Percentiles rank a stretch among this genome's conserved stretches.
Conservation (phyloP, 2,329 filamentous ascomycete genomes). For the Colletotrichum sp. region DNA sequence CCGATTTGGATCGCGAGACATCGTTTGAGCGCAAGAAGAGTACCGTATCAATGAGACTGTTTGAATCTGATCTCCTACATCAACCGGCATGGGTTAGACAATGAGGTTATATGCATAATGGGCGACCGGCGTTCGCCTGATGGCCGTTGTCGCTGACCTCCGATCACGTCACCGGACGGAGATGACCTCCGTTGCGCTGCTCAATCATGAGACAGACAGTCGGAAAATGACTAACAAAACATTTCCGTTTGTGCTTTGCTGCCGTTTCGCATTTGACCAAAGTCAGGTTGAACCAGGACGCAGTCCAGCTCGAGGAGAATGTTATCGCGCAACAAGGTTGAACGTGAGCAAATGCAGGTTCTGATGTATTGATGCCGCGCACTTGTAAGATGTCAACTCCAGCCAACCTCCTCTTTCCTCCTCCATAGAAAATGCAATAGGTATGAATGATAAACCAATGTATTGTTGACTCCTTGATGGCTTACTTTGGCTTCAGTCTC, state of each 20-base stretch:
- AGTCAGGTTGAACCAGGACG: background rate
- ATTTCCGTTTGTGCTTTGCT: background rate
- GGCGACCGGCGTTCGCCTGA: background rate
- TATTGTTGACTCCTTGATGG: background rate
- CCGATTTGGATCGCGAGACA: conserved; percentile 25
- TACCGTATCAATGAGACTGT: background rate
- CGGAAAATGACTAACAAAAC: background rate
- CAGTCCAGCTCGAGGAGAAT: background rate
- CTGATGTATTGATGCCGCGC: accelerated
- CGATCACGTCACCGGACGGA: background rate
- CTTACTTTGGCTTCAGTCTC: background rate
- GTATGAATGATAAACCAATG: background rate
- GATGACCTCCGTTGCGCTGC: background rate
- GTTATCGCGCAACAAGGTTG: background rate
- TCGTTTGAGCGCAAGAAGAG: background rate
- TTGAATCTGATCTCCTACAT: background rate
- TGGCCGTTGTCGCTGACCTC: background rate
- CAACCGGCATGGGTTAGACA: background rate
- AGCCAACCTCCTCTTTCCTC: background rate
- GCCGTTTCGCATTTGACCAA: background rate
- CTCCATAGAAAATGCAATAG: background rate
- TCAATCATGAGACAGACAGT: background rate
- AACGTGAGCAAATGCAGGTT: background rate
- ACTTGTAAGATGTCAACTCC: accelerated
- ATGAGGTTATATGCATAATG: background rate